Percentiles rank a stretch among this genome's conserved stretches.
These are phyloP conservation scores for Cordyceps farinosa DNA, from an alignment of 2,329 filamentous ascomycete species.

Conservation along the genomic window DNA sequence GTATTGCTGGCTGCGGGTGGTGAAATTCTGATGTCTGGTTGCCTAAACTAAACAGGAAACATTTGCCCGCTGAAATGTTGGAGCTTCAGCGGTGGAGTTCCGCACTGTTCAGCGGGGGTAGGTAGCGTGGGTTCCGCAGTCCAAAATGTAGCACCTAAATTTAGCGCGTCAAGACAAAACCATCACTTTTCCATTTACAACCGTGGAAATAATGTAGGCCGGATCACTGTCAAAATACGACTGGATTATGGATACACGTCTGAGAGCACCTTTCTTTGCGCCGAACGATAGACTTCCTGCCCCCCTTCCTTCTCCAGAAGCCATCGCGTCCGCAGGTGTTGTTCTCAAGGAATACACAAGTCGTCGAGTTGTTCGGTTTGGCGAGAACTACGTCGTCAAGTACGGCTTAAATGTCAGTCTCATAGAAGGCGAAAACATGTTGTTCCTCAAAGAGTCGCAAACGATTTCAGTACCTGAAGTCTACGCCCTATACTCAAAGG, in stretches of 20 bases:
- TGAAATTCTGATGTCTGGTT: not conserved
- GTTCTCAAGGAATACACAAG: constrained; percentile 16
- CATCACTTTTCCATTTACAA: too few relatives aligned
- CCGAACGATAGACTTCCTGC: too few relatives aligned
- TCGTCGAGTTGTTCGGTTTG: constrained; percentile 14
- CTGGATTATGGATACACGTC: too few relatives aligned
- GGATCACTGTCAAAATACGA: too few relatives aligned
- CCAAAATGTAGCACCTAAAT: too few relatives aligned
- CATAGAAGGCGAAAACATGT: constrained; percentile 18
- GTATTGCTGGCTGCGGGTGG: not conserved
- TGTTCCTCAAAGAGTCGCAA: constrained; percentile 11
- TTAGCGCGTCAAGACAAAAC: too few relatives aligned
- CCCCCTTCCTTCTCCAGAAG: too few relatives aligned
- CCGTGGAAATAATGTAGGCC: too few relatives aligned
- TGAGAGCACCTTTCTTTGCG: too few relatives aligned
- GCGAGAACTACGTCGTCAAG: constrained; percentile 17
- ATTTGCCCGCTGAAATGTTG: not conserved
- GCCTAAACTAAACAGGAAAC: constrained; percentile 7
- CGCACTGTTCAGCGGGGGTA: too few relatives aligned
- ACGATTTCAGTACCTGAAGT: constrained; percentile 12
- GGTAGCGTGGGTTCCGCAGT: too few relatives aligned
- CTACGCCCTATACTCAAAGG: constrained; percentile 9
- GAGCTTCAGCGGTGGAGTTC: constrained; percentile 5
- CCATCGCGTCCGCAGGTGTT: not conserved
- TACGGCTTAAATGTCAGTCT: constrained; percentile 18